These are phyloP conservation scores for Saxispiralis lemnorum DNA, from an alignment of 495 filamentous ascomycete genomes.

Conservation along the genomic window DNA sequence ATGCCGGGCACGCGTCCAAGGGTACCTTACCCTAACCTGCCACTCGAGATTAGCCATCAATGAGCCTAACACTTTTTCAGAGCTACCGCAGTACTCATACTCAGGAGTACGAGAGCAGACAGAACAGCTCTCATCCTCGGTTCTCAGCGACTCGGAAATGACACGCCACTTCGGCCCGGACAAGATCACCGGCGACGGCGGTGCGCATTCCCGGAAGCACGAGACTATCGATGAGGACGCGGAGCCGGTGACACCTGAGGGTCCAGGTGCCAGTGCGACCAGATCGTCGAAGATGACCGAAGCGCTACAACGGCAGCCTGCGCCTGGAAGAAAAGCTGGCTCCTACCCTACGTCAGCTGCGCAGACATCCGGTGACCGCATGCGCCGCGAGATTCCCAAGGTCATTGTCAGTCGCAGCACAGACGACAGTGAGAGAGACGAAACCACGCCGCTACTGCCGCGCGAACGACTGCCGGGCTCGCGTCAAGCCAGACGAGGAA, in stretches of 20 bases:
- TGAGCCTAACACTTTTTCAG: slow-evolving; percentile 28
- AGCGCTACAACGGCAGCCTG: slow-evolving; percentile 19
- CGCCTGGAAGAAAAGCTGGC: slow-evolving; percentile 19
- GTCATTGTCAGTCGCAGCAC: too few relatives aligned
- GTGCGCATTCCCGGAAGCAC: slow-evolving; percentile 16
- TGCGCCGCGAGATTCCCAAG: too few relatives aligned
- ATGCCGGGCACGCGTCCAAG: slow-evolving; percentile 44
- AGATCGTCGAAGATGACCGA: slow-evolving; percentile 11
- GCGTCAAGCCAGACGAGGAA: slow-evolving; percentile 1
- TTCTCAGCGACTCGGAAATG: slow-evolving; percentile 46
- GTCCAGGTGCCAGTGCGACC: slow-evolving; percentile 22
- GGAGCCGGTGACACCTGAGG: slow-evolving; percentile 38
- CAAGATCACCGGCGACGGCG: slow-evolving; percentile 9
- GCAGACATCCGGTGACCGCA: too few relatives aligned
- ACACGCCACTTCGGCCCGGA: slow-evolving; percentile 11
- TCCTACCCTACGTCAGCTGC: too few relatives aligned
- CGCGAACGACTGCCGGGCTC: slow-evolving; percentile 2
- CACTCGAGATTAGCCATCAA: slow-evolving; percentile 1
- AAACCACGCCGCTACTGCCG: slow-evolving; percentile 9
- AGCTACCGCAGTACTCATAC: slow-evolving; percentile 53
- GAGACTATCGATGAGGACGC: slow-evolving; percentile 39
- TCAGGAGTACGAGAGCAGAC: slow-evolving; percentile 76
- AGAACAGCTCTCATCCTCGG: slow-evolving; percentile 72
- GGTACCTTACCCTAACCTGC: slow-evolving; percentile 32
- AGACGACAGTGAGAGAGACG: slow-evolving; percentile 17